Evolutionary conservation across 129 eudicot species (phyloP), one percentile per base, ranked within the genome.

Genomic region (Scalesia atractyloides): DNA sequence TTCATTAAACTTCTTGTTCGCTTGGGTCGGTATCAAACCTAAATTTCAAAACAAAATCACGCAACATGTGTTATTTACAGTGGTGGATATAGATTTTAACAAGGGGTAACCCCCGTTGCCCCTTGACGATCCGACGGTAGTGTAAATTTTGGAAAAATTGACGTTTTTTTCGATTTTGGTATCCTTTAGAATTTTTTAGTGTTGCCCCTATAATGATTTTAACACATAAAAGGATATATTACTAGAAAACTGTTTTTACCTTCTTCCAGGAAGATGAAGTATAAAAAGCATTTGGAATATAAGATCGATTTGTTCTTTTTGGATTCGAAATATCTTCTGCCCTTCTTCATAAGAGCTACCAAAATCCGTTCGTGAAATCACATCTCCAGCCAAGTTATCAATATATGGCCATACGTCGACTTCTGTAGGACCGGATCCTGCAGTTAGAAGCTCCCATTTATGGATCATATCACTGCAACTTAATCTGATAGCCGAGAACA

Each of bases 21-120:
- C 72, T 47, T 43, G 73, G 0, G 83, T 87, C 26, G 92, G 87
- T 19, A 87, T 20, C n/a, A 66, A 62, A 82, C 54, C 92, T 87
- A 66, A 54, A 59, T 5, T 43, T 22, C 3, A 34, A 34, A 57
- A 30, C 39, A 52, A 67, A 16, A 66, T 6, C 63, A 19, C 3
- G 20, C 37, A 51, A 49, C 14, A 50, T 75, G 9, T 33, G 19
- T 64, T 10, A 6, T 61, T 10, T n/a, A n/a, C n/a, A n/a, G n/a
- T n/a, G n/a, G n/a, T n/a, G n/a, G n/a, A n/a, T n/a, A n/a, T n/a
- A n/a, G n/a, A n/a, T n/a, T n/a, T n/a, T n/a, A n/a, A n/a, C n/a
- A n/a, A n/a, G n/a, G n/a, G n/a, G n/a, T n/a, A n/a, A n/a, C n/a
- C n/a, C n/a, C n/a, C n/a, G n/a, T n/a, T n/a, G n/a, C n/a, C n/a